These are phyloP conservation scores for Hanseniaspora occidentalis DNA, from an alignment of 805 yeast genomes.

Conservation along the genomic window DNA sequence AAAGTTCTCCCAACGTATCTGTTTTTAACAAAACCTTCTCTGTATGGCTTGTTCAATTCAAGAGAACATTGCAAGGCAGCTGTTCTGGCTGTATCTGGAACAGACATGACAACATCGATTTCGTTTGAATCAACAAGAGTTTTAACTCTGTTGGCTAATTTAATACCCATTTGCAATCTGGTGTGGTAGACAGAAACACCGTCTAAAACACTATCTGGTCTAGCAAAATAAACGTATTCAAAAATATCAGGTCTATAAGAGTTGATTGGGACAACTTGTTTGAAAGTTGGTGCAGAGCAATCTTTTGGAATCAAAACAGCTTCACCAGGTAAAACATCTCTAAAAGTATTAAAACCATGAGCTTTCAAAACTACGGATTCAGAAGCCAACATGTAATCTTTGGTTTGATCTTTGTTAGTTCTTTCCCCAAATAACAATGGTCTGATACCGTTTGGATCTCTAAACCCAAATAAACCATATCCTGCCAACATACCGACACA, in stretches of 20 bases:
- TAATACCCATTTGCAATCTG: slow-evolving; percentile 86
- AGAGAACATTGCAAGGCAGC: slow-evolving; percentile 90
- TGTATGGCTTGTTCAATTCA: slow-evolving; percentile 63
- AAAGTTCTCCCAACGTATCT: slow-evolving; percentile 96
- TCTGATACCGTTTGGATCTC: slow-evolving; percentile 95
- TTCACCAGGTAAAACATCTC: slow-evolving; percentile 89
- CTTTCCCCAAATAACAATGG: slow-evolving; percentile 86
- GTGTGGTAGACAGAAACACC: slow-evolving; percentile 94
- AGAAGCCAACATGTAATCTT: slow-evolving; percentile 88
- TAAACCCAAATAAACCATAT: slow-evolving; percentile 85
- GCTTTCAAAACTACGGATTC: slow-evolving; percentile 93
- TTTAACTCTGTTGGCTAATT: slow-evolving; percentile 64
- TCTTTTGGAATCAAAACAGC: slow-evolving; percentile 87
- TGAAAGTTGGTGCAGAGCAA: slow-evolving; percentile 59
- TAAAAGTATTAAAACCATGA: slow-evolving; percentile 66
- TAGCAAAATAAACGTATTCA: slow-evolving; percentile 95
- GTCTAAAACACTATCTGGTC: slow-evolving; percentile 92
- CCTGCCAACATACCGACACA: slow-evolving; percentile 94
- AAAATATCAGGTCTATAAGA: slow-evolving; percentile 90
- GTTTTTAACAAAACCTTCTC: slow-evolving; percentile 96
- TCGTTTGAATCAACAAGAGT: slow-evolving; percentile 35
- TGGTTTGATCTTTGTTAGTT: slow-evolving; percentile 35
- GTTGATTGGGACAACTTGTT: slow-evolving; percentile 69
- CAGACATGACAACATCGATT: slow-evolving; percentile 93
- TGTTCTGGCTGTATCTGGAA: slow-evolving; percentile 96